A percentile compares a stretch with the other conserved stretches of the same genome.
These are phyloP conservation scores for Neurospora tetraspora DNA, from an alignment of 495 filamentous ascomycete species.

Conservation along the genomic window DNA sequence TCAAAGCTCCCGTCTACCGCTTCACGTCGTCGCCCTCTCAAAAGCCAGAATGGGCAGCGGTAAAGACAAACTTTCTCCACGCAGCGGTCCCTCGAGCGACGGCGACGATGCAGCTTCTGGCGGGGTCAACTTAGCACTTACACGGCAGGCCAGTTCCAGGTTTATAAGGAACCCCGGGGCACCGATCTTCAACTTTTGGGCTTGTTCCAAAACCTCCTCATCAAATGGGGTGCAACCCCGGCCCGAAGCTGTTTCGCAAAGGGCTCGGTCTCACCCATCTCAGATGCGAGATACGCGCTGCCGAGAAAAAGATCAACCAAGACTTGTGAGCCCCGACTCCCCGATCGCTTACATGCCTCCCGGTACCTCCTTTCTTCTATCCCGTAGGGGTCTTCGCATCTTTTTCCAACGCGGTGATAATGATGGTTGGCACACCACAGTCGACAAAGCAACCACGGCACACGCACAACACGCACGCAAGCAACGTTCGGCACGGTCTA, in stretches of 20 bases:
- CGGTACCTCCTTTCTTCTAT: neutral
- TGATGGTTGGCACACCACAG: neutral
- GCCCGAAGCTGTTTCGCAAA: neutral
- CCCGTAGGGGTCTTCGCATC: neutral
- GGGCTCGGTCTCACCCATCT: neutral
- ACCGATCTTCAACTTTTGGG: neutral
- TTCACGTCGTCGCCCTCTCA: neutral
- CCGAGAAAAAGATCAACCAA: neutral
- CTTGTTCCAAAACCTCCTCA: neutral
- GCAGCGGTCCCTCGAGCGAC: neutral
- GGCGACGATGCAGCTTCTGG: neutral
- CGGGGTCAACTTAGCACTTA: neutral
- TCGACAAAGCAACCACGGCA: neutral
- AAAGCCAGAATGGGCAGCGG: neutral
- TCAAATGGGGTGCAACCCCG: neutral
- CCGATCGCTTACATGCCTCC: neutral
- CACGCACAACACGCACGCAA: neutral
- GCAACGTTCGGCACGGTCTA: neutral
- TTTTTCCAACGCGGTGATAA: neutral
- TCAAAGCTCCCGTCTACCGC: neutral
- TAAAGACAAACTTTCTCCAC: neutral
- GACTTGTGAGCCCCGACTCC: neutral
- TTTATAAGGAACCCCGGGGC: neutral
- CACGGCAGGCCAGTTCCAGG: neutral
- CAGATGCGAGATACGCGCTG: neutral